Evolutionary conservation across 2,329 filamentous ascomycete genomes (phyloP).

Genomic region (Fusarium austroafricanum): DNA sequence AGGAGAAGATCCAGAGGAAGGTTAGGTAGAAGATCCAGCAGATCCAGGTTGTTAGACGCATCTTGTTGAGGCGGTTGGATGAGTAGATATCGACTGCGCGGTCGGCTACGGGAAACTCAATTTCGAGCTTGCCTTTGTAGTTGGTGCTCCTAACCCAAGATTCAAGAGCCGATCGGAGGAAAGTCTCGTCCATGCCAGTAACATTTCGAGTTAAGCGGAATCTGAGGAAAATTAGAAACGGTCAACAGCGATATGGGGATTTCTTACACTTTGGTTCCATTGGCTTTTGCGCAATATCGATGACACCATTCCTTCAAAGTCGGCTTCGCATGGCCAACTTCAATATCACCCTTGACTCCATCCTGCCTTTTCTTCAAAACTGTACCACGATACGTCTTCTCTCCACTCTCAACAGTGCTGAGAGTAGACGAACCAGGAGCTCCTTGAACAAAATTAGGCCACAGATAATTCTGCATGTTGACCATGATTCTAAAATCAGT

Average conservation of each 20-base stretch:
- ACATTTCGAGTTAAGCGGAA: constrained; percentile 34
- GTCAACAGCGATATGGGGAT: fast-evolving
- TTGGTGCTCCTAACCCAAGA: constrained; percentile 28
- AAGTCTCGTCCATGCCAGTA: constrained; percentile 18
- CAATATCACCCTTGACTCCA: constrained; percentile 29
- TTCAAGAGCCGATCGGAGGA: neutral
- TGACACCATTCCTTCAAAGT: constrained; percentile 40
- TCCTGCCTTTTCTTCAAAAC: constrained; percentile 27
- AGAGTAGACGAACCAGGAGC: constrained; percentile 8
- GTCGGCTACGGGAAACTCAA: constrained; percentile 36
- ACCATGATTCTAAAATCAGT: constrained; percentile 37
- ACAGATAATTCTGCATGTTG: constrained; percentile 39
- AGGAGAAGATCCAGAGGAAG: constrained; percentile 41
- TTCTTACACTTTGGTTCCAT: constrained; percentile 32
- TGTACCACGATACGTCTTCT: constrained; percentile 42
- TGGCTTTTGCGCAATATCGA: constrained; percentile 33
- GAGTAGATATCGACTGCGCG: constrained; percentile 43
- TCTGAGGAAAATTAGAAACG: constrained; percentile 15
- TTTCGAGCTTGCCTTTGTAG: constrained; percentile 30
- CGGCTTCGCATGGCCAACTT: constrained; percentile 37
- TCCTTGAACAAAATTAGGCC: constrained; percentile 28
- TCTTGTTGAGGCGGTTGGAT: constrained; percentile 24
- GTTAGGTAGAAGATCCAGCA: constrained; percentile 40
- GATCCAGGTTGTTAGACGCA: constrained; percentile 37
- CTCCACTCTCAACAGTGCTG: constrained; percentile 23